Conservation (phyloP, 371 early-diverging fungal genomes). For the Chytridium lagenaria region DNA sequence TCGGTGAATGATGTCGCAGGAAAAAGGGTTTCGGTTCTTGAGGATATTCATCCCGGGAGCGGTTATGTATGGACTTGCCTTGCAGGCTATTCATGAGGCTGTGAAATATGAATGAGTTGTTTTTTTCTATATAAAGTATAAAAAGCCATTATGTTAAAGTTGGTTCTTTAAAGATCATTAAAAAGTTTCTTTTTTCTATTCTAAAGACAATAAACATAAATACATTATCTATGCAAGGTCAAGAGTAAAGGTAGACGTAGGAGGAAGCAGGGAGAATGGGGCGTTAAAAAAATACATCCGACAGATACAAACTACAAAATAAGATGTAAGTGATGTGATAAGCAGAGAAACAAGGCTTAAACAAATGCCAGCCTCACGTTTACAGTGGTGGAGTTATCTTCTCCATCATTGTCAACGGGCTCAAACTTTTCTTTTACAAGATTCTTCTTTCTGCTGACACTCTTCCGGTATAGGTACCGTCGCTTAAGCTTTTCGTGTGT, state of each 20-base stretch:
- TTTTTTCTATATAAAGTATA: background rate
- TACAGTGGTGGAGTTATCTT: background rate
- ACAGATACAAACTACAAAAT: too few relatives aligned
- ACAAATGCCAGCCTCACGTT: conserved; percentile 11
- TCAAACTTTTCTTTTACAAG: too few relatives aligned
- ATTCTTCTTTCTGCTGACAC: background rate
- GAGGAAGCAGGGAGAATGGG: background rate
- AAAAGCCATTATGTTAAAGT: background rate
- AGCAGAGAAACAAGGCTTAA: too few relatives aligned
- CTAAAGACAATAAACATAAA: background rate
- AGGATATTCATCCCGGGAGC: conserved; percentile 18
- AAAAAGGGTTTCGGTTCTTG: conserved; percentile 13
- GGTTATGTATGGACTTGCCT: conserved; percentile 8
- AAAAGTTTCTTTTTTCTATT: background rate
- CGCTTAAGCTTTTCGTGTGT: background rate
- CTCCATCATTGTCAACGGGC: background rate
- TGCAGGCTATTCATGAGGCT: conserved; percentile 14
- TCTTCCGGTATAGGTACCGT: background rate
- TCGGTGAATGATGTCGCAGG: background rate
- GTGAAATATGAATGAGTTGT: background rate
- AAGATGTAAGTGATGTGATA: too few relatives aligned
- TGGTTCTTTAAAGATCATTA: background rate
- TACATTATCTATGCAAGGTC: background rate
- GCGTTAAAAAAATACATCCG: background rate
- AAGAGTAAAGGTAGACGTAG: background rate